These are phyloP conservation scores for Venturia asperata DNA, from an alignment of 2,329 filamentous ascomycete genomes.

Conservation along the genomic window DNA sequence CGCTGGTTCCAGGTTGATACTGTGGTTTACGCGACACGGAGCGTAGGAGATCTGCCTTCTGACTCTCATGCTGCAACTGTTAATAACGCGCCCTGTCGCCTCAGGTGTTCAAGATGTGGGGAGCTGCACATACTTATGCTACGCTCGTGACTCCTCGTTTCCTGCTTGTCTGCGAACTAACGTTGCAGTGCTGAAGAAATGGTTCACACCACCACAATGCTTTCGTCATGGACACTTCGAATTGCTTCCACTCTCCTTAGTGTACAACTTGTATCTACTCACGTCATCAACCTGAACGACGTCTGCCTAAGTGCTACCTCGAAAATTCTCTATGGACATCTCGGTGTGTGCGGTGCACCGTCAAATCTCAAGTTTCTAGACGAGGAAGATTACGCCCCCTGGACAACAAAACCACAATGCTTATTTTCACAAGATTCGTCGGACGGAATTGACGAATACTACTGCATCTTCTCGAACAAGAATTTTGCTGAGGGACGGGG, in stretches of 20 bases:
- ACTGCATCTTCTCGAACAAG: slow-evolving; percentile 17
- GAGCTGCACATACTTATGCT: not conserved
- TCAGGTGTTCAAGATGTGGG: not conserved
- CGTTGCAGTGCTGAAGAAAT: not conserved
- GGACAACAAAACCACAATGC: slow-evolving; percentile 14
- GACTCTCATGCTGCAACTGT: not conserved
- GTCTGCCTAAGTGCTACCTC: not conserved
- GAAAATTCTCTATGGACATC: slow-evolving; percentile 6
- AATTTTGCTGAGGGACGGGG: slow-evolving; percentile 20
- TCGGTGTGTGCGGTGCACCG: slow-evolving; percentile 11
- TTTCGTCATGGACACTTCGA: not conserved
- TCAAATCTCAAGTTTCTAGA: slow-evolving; percentile 1
- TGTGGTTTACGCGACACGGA: not conserved
- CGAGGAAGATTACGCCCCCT: slow-evolving; percentile 4
- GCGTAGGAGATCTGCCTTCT: not conserved
- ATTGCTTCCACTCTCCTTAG: not conserved
- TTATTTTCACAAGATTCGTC: not conserved
- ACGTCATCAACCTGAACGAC: slow-evolving; percentile 6
- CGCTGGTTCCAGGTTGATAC: not conserved
- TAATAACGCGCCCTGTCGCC: not conserved
- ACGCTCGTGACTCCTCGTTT: not conserved
- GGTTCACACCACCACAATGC: not conserved
- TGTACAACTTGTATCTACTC: not conserved
- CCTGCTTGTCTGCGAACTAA: not conserved
- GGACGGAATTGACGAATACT: slow-evolving; percentile 4